These are phyloP conservation scores for Drosera spatulata DNA, from an alignment of 179 eudicot genomes.

Conservation along the genomic window DNA sequence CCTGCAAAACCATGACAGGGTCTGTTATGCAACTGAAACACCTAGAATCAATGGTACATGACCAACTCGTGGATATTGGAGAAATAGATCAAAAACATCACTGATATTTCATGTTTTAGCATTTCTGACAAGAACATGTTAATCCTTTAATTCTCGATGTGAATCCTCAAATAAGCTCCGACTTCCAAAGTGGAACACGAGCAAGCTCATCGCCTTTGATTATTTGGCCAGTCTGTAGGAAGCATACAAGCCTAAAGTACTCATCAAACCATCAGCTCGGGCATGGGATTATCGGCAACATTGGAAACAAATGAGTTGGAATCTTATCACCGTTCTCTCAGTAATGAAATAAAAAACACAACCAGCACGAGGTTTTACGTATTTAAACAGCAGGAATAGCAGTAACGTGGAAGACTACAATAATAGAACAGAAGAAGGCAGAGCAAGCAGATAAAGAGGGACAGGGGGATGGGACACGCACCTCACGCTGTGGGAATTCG, in stretches of 20 bases:
- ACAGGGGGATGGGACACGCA: background rate
- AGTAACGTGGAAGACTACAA: too few relatives aligned
- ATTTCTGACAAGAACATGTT: background rate
- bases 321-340: too few relatives aligned
- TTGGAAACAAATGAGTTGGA: too few relatives aligned
- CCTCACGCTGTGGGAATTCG: background rate
- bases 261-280: too few relatives aligned
- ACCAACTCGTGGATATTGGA: background rate
- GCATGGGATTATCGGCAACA: too few relatives aligned
- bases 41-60: background rate
- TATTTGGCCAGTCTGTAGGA: too few relatives aligned
- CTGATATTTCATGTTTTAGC: too few relatives aligned
- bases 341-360: too few relatives aligned
- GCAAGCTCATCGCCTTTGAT: background rate
- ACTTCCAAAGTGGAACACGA: background rate
- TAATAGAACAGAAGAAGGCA: background rate
- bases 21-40: background rate
- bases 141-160: too few relatives aligned
- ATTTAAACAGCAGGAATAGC: too few relatives aligned
- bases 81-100: background rate
- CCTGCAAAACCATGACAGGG: slow-evolving; percentile 23
- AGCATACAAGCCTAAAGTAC: too few relatives aligned
- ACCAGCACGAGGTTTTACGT: too few relatives aligned
- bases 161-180: background rate
- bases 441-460: background rate